Evolutionary conservation across 805 yeast species (phyloP), one percentile per base, ranked within the genome.

Genomic region (Pichia exigua): DNA sequence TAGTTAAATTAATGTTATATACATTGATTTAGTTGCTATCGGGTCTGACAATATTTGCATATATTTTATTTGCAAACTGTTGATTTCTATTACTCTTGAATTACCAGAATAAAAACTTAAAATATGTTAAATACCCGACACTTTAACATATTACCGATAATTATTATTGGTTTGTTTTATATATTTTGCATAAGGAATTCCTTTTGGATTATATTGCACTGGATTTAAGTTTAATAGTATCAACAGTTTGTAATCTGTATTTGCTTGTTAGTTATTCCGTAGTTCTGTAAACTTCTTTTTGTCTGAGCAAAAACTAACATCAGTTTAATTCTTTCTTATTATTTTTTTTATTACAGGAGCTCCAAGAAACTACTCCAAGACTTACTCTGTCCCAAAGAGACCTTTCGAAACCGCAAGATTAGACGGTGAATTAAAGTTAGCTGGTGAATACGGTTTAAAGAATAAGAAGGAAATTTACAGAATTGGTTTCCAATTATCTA

Each of bases 381-480:
- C 99, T 72, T 94, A 88, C 89, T 79, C 97, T 73, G 96, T 92
- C 74, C 99, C 99, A 82, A 90, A 88, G 85, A 89, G 95, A 77
- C 97, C 98, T 64, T 94, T 87, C 83, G 99, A 94, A 82, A 87
- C 95, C 66, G 95, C 97, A 76, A 96, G 99, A 85, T 85, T 94
- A 77, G 99, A 94, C 71, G 89, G 96, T 74, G 99, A 94, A 81
- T 87, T 94, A 77, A 92, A 94, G 81, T 87, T 94, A 73, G 97
- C 95, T 73, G 99, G 99, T 83, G 98, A 94, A 79, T 91, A 79
- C 87, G 99, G 99, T 85, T 86, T 94, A 75, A 92, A 90, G 83
- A 94, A 94, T 97, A 94, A 94, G 92, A 88, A 95, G 76, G 99
- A 94, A 81, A 89, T 94, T 77, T 94, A 94, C 95, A 90, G 99